A percentile compares a stretch with the other conserved stretches of the same genome.
Evolutionary conservation across 1,284 basidiomycete species (phyloP).

Genomic region (Puccinia polysora): DNA sequence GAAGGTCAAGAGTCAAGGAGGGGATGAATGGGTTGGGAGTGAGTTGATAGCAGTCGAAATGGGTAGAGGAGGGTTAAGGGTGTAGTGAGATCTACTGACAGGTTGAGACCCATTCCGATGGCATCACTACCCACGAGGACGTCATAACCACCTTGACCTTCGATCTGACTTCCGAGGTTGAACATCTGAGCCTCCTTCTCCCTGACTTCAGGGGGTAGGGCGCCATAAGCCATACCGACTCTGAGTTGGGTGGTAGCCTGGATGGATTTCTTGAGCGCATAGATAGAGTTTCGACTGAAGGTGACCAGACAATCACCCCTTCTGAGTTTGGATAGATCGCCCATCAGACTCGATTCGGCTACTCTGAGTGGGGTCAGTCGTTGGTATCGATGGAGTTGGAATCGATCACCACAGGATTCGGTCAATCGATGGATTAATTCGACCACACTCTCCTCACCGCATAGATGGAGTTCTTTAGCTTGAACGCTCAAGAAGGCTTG

Average conservation of each 20-base stretch:
- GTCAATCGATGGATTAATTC: conserved; percentile 69
- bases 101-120: conserved; percentile 91
- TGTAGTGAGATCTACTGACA: conserved; percentile 60
- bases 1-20: too few relatives aligned
- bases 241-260: conserved; percentile 67
- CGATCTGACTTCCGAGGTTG: conserved; percentile 63
- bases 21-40: too few relatives aligned
- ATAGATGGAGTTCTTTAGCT: conserved; percentile 84
- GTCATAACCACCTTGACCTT: conserved; percentile 63
- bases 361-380: conserved; percentile 78
- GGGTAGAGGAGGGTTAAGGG: not conserved
- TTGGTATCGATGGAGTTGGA: conserved; percentile 75
- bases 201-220: conserved; percentile 79
- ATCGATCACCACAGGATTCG: conserved; percentile 71
- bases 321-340: conserved; percentile 63
- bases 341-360: conserved; percentile 63
- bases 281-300: conserved; percentile 75
- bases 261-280: conserved; percentile 67
- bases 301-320: conserved; percentile 88
- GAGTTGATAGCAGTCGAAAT: too few relatives aligned
- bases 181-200: conserved; percentile 83
- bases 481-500: conserved; percentile 70
- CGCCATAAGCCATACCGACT: conserved; percentile 85
- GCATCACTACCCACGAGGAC: conserved; percentile 87
- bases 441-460: conserved; percentile 87